These are phyloP conservation scores for Termitomyces sp. DNA, from an alignment of 768 basidiomycete genomes.

Conservation along the genomic window DNA sequence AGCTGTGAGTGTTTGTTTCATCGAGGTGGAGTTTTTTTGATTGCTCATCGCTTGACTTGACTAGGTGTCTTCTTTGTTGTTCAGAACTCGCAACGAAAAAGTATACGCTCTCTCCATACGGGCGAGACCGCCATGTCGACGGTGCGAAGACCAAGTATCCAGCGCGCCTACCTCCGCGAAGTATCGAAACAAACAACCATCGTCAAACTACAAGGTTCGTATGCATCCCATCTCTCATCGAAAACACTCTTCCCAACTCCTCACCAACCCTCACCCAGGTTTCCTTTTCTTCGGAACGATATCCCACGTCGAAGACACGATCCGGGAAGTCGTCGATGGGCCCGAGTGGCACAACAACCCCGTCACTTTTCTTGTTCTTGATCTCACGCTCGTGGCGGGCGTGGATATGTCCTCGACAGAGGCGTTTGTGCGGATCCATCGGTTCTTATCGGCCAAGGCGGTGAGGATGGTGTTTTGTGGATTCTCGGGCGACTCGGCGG, in stretches of 20 bases:
- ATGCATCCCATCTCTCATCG: background rate
- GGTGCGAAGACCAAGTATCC: constrained; percentile 84
- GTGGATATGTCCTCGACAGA: constrained; percentile 96
- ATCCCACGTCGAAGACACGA: constrained; percentile 82
- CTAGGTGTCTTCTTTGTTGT: constrained; percentile 95
- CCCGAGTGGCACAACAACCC: constrained; percentile 72
- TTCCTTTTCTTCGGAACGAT: constrained; percentile 96
- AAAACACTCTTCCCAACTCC: background rate
- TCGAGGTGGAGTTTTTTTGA: background rate
- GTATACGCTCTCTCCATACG: constrained; percentile 81
- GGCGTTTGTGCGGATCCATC: constrained; percentile 89
- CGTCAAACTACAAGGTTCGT: constrained; percentile 75
- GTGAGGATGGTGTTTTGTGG: constrained; percentile 92
- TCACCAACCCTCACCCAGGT: constrained; percentile 33
- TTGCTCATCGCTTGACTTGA: background rate
- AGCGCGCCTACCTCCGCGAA: constrained; percentile 88
- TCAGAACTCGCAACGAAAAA: constrained; percentile 82
- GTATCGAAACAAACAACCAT: constrained; percentile 91
- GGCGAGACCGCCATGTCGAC: constrained; percentile 87
- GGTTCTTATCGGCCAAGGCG: constrained; percentile 70
- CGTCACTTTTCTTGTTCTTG: constrained; percentile 87
- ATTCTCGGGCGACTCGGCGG: constrained; percentile 55
- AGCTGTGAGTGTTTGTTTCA: constrained; percentile 60
- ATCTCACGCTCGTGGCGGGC: constrained; percentile 81
- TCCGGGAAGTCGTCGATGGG: constrained; percentile 70